Percentiles rank a stretch among this genome's conserved stretches.
Conservation (phyloP, 2,329 filamentous ascomycete genomes). For the Cladosporium halotolerans region DNA sequence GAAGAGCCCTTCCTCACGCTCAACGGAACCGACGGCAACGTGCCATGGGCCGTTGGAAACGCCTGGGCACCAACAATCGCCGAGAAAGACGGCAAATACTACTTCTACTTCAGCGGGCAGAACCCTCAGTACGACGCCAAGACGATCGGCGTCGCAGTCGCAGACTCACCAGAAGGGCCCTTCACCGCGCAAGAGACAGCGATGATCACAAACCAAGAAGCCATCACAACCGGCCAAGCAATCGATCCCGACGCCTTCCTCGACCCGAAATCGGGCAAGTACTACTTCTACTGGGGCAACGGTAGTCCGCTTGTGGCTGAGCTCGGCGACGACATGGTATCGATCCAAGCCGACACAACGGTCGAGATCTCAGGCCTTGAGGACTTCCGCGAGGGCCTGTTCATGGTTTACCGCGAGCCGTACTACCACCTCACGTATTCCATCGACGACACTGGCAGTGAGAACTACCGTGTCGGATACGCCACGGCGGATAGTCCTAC, state of each 20-base stretch:
- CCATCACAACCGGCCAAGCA: constrained; percentile 20
- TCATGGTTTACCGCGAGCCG: constrained; percentile 41
- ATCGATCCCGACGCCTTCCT: constrained; percentile 25
- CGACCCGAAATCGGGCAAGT: constrained; percentile 22
- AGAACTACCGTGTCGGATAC: constrained; percentile 44
- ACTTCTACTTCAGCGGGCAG: constrained; percentile 29
- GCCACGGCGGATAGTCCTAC: constrained; percentile 34
- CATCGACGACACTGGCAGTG: constrained; percentile 43
- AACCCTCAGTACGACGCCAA: constrained; percentile 25
- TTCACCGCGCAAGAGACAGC: constrained; percentile 22
- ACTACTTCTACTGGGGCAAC: constrained; percentile 33
- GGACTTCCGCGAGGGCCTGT: constrained; percentile 40
- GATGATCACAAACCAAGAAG: constrained; percentile 25
- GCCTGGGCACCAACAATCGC: constrained; percentile 27
- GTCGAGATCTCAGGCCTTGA: constrained; percentile 32
- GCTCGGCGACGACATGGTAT: constrained; percentile 42
- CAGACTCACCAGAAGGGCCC: constrained; percentile 21
- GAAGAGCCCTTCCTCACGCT: constrained; percentile 40
- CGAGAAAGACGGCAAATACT: constrained; percentile 23
- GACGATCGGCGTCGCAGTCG: constrained; percentile 26
- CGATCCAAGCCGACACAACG: constrained; percentile 35
- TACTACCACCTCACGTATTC: constrained; percentile 46
- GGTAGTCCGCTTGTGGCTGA: constrained; percentile 38
- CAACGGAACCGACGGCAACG: constrained; percentile 40
- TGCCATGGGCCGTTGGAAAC: constrained; percentile 34